These are phyloP conservation scores for Annona squamosa DNA, from an alignment of 164 flowering plant species.

Conservation along the genomic window DNA sequence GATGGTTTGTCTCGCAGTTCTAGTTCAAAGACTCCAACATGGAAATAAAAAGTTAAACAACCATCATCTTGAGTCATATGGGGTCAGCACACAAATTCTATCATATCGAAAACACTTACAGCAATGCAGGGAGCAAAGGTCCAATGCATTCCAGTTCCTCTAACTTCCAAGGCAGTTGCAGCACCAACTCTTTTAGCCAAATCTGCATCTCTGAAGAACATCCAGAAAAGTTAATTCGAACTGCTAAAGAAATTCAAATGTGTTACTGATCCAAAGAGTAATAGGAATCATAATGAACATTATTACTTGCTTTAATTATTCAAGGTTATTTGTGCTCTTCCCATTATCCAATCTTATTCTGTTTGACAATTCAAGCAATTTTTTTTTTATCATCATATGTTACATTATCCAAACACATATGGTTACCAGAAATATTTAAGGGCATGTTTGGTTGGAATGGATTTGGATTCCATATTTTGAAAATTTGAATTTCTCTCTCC, in stretches of 20 bases:
- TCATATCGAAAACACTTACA: constrained; percentile 36
- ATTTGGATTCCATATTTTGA: no score
- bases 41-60: no score
- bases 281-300: no score
- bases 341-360: background rate
- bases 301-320: no score
- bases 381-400: no score
- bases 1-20: background rate
- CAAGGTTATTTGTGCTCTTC: background rate
- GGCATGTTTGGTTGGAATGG: no score
- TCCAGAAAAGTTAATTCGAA: background rate
- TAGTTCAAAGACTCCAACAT: no score
- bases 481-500: no score
- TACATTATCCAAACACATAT: background rate
- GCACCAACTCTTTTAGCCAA: constrained; percentile 51
- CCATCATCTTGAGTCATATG: background rate
- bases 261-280: no score
- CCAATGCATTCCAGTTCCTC: constrained; percentile 58
- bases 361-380: background rate
- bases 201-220: constrained; percentile 47
- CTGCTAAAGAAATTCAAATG: background rate
- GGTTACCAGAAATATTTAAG: background rate
- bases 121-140: constrained; percentile 70
- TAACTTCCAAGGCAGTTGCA: constrained; percentile 73
- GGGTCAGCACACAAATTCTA: background rate